phyloP scores from a whole-genome alignment of 108 stramenopile species.

The Aurantiochytrium sp. region DNA sequence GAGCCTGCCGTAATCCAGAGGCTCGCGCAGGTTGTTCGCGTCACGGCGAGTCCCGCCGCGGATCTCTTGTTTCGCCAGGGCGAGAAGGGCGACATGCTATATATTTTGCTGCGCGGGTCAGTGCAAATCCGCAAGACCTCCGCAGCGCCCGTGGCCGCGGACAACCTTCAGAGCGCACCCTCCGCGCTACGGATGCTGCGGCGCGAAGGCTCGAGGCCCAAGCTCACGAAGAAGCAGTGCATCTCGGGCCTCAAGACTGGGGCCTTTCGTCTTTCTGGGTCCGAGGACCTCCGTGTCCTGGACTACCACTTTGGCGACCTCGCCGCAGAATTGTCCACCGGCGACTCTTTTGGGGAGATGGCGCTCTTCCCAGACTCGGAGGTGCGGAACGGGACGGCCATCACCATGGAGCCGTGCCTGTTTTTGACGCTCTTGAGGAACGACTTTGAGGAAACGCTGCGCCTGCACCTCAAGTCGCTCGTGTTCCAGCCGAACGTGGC shows the following conservation, averaged over 20 bases:
- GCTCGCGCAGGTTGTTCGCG: background rate
- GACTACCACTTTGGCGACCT: background rate
- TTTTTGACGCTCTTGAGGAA: background rate
- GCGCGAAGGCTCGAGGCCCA: background rate
- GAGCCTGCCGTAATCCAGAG: background rate
- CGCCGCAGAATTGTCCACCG: background rate
- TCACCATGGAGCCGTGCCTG: background rate
- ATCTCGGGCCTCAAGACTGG: background rate
- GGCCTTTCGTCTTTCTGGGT: background rate
- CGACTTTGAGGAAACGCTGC: background rate
- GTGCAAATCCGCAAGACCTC: background rate
- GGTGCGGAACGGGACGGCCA: background rate
- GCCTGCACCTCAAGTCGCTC: background rate
- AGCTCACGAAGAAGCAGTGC: background rate
- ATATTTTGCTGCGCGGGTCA: background rate
- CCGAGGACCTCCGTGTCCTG: background rate
- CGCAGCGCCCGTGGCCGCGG: background rate
- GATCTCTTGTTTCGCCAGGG: background rate
- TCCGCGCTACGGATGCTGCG: background rate
- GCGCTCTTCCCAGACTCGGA: background rate
- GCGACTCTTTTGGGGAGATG: constrained; percentile 27
- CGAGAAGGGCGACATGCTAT: background rate
- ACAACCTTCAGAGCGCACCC: background rate
- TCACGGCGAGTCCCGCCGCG: background rate
- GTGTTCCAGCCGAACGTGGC: background rate